These are phyloP conservation scores for Bassia scoparia DNA, from an alignment of 148 eudicot genomes.

Conservation along the genomic window DNA sequence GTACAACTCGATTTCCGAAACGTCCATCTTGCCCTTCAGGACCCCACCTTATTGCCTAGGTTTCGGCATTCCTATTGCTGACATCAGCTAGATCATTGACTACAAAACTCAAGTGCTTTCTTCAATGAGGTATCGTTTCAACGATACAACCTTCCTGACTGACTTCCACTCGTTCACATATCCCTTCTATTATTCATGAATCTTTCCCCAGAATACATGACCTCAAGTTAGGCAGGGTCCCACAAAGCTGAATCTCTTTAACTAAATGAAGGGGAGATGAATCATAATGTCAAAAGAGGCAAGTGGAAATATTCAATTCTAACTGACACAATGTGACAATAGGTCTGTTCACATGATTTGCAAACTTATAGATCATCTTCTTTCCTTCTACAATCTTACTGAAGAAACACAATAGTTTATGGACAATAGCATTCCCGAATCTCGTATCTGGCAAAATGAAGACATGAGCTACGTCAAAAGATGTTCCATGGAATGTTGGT, in stretches of 20 bases:
- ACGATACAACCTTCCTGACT: not conserved
- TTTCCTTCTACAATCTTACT: not conserved
- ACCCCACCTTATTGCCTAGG: not conserved
- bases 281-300: constrained; percentile 22
- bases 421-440: not conserved
- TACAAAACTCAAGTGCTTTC: not conserved
- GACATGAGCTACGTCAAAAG: not conserved
- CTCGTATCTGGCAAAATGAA: constrained; percentile 4
- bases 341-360: not conserved
- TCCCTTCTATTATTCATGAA: not conserved
- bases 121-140: not conserved
- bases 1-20: not conserved
- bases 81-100: not conserved
- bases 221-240: not conserved
- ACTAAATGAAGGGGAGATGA: constrained; percentile 17
- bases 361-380: constrained; percentile 3
- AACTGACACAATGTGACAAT: constrained; percentile 13
- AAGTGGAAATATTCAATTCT: constrained; percentile 19
- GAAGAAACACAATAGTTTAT: not conserved
- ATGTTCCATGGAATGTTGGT: not conserved
- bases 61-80: not conserved
- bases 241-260: not conserved
- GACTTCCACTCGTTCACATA: not conserved
- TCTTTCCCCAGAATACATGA: not conserved
- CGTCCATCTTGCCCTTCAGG: not conserved